Conservation (phyloP, 2,329 filamentous ascomycete species). For the Daldinia eschscholtzii region DNA sequence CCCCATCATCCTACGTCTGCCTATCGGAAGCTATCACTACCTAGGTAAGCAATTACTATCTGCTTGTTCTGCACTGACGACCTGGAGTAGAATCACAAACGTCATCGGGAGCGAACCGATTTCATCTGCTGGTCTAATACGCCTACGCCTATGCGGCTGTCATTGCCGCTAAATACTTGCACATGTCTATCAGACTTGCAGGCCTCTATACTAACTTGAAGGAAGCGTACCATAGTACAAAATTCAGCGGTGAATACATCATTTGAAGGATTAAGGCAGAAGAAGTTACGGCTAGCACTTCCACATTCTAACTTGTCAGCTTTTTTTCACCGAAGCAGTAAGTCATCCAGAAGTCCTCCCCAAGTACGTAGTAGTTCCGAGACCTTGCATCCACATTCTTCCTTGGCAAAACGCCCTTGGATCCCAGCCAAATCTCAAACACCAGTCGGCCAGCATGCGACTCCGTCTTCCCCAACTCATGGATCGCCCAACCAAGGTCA, state of each 20-base stretch:
- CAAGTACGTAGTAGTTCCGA: conserved; percentile 14
- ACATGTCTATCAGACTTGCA: background rate
- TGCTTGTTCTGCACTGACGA: background rate
- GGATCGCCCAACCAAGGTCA: conserved; percentile 36
- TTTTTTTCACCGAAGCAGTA: conserved; percentile 18
- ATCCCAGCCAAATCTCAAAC: conserved; percentile 46
- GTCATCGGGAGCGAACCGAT: background rate
- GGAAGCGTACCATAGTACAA: background rate
- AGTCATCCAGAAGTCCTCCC: conserved; percentile 7
- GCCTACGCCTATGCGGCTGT: background rate
- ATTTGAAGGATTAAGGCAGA: conserved; percentile 5
- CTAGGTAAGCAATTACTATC: background rate
- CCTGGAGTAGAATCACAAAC: background rate
- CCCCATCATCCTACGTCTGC: conserved; percentile 18
- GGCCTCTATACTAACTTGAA: background rate
- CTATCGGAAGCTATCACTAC: conserved; percentile 17
- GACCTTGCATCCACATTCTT: conserved; percentile 36
- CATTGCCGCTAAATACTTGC: background rate
- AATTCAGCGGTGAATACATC: background rate
- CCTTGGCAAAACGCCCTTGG: conserved; percentile 31
- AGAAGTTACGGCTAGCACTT: background rate
- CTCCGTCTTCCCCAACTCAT: conserved; percentile 42
- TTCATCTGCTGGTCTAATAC: background rate
- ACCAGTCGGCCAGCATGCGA: conserved; percentile 36
- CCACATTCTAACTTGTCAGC: conserved; percentile 10